Conservation (phyloP, 257 asterid species). For the Gardenia jasminoides region DNA sequence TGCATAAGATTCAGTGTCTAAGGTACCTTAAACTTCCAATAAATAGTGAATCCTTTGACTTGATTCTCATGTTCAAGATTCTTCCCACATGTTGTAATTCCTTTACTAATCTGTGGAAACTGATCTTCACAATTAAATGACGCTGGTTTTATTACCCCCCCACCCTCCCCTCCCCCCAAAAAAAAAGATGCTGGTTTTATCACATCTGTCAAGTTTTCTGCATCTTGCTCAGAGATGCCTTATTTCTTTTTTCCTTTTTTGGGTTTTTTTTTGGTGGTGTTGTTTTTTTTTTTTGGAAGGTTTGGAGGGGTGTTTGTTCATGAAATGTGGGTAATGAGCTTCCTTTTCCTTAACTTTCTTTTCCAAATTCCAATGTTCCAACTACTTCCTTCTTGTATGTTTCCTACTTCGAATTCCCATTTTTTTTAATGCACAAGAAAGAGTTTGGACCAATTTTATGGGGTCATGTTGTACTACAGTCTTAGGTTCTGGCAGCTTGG, state of each 20-base stretch:
- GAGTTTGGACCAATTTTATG: background rate
- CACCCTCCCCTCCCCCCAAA: no score
- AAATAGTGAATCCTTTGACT: background rate
- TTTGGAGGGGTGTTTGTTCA: background rate
- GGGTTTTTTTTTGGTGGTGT: no score
- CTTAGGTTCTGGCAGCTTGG: background rate
- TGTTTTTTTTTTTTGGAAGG: background rate
- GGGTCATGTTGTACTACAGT: background rate
- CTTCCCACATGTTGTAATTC: background rate
- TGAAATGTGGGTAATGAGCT: background rate
- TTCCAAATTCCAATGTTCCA: background rate
- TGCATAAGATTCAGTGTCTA: constrained; percentile 17
- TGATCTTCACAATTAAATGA: background rate
- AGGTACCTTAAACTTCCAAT: background rate
- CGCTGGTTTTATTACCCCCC: no score
- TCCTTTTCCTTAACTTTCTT: no score
- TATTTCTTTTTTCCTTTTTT: no score
- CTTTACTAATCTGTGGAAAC: background rate
- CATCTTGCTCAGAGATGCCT: no score
- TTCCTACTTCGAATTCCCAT: background rate
- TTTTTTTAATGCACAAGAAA: background rate
- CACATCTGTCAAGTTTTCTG: background rate
- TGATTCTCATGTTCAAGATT: background rate
- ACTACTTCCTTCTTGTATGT: no score
- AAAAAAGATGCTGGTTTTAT: background rate